Evolutionary conservation across 2,329 filamentous ascomycete species (phyloP), one percentile per base, ranked within the genome.

Genomic region (Penicillium olsonii): DNA sequence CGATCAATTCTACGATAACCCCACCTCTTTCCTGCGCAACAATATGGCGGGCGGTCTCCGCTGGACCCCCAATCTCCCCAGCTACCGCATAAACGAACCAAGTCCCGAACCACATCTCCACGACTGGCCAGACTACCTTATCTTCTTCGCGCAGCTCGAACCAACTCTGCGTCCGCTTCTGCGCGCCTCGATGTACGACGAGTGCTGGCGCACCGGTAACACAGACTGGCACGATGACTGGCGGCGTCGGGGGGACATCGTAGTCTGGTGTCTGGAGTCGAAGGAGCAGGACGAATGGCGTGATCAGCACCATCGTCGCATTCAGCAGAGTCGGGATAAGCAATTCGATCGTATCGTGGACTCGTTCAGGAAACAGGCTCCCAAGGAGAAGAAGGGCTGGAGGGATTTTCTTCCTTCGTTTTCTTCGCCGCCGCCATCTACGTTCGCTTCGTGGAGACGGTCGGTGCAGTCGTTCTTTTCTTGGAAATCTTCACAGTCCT

Each of bases 1-100:
- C 7, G 92, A 96, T 67, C 80, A 86, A 37, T 99, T 99, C 75
- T 97, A 96, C 71, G 81, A 76, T 9, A 70, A 87, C 53, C 83
- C 86, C 5, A 67, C 56, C 26, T 57, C 55, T 0, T 92, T 90
- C 62, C 65, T 92, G 24, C 71, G 49, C 57, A 68, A 37, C 72
- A 82, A 74, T 64, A 89, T 75, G 75, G 60, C 56, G 27, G 71
- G 67, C 12, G 71, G 69, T 4, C 57, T 71, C 10, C 60, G 64
- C 29, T 57, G 68, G 35, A 44, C 70, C 19, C 69, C 67, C 15
- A 63, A 57, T 1, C 60, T 56, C 52, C 71, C 67, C 18, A 69
- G 63, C 45, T 73, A 72, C 45, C 26, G 45, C 37, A 48, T 54
- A 6, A 35, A 18, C 4, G 33, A 35, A 17, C 15, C 17, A 12